Percentiles rank a stretch among this genome's conserved stretches.
phyloP scores from a whole-genome alignment of 2,329 filamentous ascomycete species.

The Calonectria ilicicola region DNA sequence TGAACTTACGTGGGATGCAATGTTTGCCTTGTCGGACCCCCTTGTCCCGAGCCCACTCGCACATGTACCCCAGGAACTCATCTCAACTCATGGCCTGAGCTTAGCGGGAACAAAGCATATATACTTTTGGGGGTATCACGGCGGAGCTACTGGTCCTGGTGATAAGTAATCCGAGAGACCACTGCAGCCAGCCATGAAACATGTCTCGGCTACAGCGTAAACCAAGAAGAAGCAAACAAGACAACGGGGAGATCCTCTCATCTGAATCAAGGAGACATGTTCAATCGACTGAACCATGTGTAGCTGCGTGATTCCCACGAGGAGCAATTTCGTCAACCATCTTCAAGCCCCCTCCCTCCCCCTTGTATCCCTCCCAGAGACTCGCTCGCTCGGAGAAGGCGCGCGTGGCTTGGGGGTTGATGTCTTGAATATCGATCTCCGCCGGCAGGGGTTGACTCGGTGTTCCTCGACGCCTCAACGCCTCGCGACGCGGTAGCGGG shows the following conservation, averaged over 20 bases:
- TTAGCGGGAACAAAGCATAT: slow-evolving; percentile 2
- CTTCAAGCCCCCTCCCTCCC: neutral
- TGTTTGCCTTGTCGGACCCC: slow-evolving; percentile 1
- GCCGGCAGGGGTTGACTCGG: slow-evolving; percentile 9
- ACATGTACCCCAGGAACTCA: slow-evolving; percentile 30
- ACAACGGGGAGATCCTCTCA: slow-evolving; percentile 1
- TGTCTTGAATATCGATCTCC: slow-evolving; percentile 11
- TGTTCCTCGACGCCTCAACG: slow-evolving; percentile 9
- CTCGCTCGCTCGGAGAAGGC: neutral
- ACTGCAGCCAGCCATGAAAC: slow-evolving; percentile 18
- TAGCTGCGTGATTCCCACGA: slow-evolving; percentile 14
- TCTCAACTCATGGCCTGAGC: slow-evolving; percentile 26
- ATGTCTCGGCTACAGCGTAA: slow-evolving; percentile 25
- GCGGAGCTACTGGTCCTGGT: neutral
- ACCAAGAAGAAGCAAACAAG: slow-evolving; percentile 1
- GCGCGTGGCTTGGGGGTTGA: neutral
- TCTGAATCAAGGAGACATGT: slow-evolving; percentile 18
- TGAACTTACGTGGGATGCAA: neutral
- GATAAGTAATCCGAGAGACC: neutral
- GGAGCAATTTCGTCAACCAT: neutral
- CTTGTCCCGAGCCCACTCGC: neutral
- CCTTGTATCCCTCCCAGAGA: neutral
- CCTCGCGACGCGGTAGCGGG: slow-evolving; percentile 12
- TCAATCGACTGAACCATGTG: slow-evolving; percentile 7
- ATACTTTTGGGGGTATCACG: slow-evolving; percentile 18